Percentiles rank a stretch among this genome's conserved stretches.
These are phyloP conservation scores for Verticillium alfalfae DNA, from an alignment of 2,329 filamentous ascomycete species.

Conservation along the genomic window DNA sequence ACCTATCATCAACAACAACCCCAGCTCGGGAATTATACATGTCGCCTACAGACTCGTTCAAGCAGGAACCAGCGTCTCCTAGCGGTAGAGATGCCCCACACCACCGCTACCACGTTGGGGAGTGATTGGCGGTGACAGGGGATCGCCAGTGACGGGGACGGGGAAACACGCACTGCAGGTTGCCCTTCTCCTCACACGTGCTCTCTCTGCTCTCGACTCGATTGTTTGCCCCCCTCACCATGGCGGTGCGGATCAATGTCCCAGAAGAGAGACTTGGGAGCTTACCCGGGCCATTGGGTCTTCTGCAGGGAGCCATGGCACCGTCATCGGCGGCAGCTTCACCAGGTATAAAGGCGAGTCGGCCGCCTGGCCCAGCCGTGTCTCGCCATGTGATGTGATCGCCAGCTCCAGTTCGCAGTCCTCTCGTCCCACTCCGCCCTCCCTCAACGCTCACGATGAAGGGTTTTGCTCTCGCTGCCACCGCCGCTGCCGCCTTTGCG, in stretches of 20 bases:
- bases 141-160: background rate
- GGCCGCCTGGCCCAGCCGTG: background rate
- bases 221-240: background rate
- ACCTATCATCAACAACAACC: background rate
- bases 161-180: background rate
- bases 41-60: background rate
- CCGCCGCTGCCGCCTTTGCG: constrained; percentile 21
- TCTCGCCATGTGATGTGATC: background rate
- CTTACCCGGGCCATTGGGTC: background rate
- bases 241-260: background rate
- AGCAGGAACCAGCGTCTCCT: background rate
- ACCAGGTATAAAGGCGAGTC: background rate
- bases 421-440: background rate
- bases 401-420: background rate
- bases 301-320: background rate
- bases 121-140: background rate
- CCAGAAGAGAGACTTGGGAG: background rate
- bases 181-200: background rate
- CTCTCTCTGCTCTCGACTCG: background rate
- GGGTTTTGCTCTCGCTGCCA: constrained; percentile 17
- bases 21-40: background rate
- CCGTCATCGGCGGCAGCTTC: background rate
- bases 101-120: background rate
- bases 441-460: constrained; percentile 21
- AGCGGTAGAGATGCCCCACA: background rate